Evolutionary conservation across 768 basidiomycete genomes (phyloP).

Genomic region (Rhizopogon rudus): DNA sequence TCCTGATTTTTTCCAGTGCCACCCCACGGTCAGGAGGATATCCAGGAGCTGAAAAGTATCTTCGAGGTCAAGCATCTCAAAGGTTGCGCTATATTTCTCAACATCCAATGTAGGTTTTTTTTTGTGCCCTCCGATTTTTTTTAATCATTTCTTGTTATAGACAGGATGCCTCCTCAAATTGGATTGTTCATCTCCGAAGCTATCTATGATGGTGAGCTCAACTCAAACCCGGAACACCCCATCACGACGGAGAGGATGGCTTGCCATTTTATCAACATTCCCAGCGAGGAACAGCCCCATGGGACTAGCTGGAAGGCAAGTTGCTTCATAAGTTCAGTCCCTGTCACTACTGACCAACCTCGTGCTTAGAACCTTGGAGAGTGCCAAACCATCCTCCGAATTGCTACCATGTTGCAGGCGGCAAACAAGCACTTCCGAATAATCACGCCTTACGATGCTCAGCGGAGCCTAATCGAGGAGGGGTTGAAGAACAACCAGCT

Average conservation of each 20-base stretch:
- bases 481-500: slow-evolving; percentile 46
- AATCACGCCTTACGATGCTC: slow-evolving; percentile 80
- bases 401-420: slow-evolving; percentile 54
- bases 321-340: neutral
- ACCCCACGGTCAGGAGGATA: slow-evolving; percentile 71
- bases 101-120: slow-evolving; percentile 64
- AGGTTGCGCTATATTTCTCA: slow-evolving; percentile 46
- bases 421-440: slow-evolving; percentile 50
- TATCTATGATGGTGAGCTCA: slow-evolving; percentile 59
- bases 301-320: slow-evolving; percentile 37
- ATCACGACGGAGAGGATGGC: slow-evolving; percentile 37
- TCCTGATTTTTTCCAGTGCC: slow-evolving; percentile 50
- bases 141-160: slow-evolving; percentile 32
- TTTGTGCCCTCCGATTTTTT: neutral
- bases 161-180: slow-evolving; percentile 82
- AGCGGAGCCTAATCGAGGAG: slow-evolving; percentile 55
- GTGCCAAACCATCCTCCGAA: slow-evolving; percentile 45
- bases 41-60: slow-evolving; percentile 61
- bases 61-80: slow-evolving; percentile 70
- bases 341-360: neutral
- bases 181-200: slow-evolving; percentile 64
- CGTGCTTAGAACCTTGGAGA: slow-evolving; percentile 55
- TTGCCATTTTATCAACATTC: slow-evolving; percentile 65
- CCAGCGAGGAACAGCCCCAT: slow-evolving; percentile 29
- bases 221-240: slow-evolving; percentile 47